Evolutionary conservation across 2,329 filamentous ascomycete genomes (phyloP), one percentile per base, ranked within the genome.

Genomic region (Pyrenophora tritici-repentis): DNA sequence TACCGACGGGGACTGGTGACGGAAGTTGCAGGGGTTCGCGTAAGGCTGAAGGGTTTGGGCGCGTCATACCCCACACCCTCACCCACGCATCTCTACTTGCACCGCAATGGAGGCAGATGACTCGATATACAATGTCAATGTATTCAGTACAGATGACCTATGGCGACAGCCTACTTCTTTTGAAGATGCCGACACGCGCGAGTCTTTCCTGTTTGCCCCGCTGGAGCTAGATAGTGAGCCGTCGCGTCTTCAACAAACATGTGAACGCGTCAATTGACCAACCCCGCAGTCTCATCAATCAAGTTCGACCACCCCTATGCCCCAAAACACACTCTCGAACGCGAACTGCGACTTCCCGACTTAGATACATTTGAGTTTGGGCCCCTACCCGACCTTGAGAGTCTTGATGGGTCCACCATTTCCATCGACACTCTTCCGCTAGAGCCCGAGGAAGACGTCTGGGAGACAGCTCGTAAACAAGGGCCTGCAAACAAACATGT

Each of bases 81-180:
- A 38, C 37, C 47, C 32, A 47, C 47, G 18, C 4, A 22, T 34
- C 16, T 34, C 48, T 24, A 40, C 26, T 7, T 34, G 3, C 42
- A 37, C 35, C 39, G 44, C 58, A 37, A 66, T 66, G 63, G 53
- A 69, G 53, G 70, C 78, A 45, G 71, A 78, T 53, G 75, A 79
- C 34, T 66, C 73, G n/a, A 39, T 56, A 46, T 77, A 81, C 40
- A 74, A 86, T 65, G 79, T 86, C 41, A 74, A 86, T 65, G 79
- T 86, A 26, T 90, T 90, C 65, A 80, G 81, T 33, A 83, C 86
- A 38, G 83, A 84, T 33, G 79, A 86, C 64, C 80, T 88, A 54
- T 84, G 81, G 80, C 76, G 76, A 47, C 73, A 79, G 20, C 84
- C 86, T 2, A 77, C 73, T 59, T 80, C 81, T 70, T 63, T 64